Base-by-base conservation (phyloP, 176 grass and related monocot genomes). In the Elaeis guineensis region DNA sequence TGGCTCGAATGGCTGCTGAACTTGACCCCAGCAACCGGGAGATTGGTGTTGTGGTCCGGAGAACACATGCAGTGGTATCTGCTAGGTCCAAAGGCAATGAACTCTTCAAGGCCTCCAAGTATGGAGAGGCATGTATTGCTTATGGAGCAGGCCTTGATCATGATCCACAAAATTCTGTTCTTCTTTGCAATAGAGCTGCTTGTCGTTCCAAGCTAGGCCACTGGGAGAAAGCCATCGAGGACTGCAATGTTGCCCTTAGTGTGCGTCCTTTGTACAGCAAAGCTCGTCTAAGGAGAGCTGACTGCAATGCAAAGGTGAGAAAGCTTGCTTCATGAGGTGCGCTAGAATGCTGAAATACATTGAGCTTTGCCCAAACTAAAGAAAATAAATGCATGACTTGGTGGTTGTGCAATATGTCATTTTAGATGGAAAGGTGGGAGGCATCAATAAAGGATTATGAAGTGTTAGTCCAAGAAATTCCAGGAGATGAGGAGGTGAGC, bases 161-260 rank as follows among this genome's bases (percentile, higher is more conserved):
- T 17, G 81, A 98, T 28, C 17, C 70, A 19, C 50, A 69, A 54
- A 81, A 80, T 67, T 75, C 93, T 15, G 84, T 92, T 67, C 81
- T 98, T 48, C 89, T 98, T 28, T 92, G 84, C 79, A 98, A 98
- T 60, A 84, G 94, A 58, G 88, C 88, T 4, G 79, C 85, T 17
- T 93, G 94, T 70, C 77, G 85, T 65, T 81, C 79, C 1, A 93
- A 72, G 82, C 88, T 98, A 4, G 84, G 82, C 1, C 77, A 79
- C 32, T 61, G 89, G 67, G 79, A 98, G 64, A 98, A 86, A 63
- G 94, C 94, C 25, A 59, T 98, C 49, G 88, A 98, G 57, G 94
- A 98, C 80, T 98, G 85, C 64, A 79, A 69, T 67, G 67, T 22
- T 22, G 94, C 88, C 6, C 84, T 98, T 56, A 68, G 15, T 12